Evolutionary conservation across 257 asterid genomes (phyloP).

Genomic region (Solanum bulbocastanum): DNA sequence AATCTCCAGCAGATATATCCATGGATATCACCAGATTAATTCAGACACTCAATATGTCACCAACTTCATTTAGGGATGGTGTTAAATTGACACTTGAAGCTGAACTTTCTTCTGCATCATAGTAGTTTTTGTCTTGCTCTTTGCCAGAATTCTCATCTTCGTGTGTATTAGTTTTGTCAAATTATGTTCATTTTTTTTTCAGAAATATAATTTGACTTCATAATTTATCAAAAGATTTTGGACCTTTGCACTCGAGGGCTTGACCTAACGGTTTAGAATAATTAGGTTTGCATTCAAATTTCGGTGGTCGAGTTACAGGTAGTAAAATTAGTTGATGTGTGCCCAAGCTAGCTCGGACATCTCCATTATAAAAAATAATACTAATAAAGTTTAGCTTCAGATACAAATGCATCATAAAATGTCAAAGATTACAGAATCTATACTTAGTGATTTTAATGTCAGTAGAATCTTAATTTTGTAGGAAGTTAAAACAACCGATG

Average conservation of each 20-base stretch:
- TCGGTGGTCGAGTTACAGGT: background rate
- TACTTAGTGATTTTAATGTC: background rate
- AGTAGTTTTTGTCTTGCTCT: background rate
- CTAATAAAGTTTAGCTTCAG: background rate
- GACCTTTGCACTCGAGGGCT: background rate
- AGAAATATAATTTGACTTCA: background rate
- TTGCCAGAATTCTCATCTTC: background rate
- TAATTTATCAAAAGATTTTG: background rate
- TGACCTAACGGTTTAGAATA: background rate
- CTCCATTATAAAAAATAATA: background rate
- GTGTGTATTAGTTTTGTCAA: background rate
- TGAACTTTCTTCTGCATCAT: constrained; percentile 10
- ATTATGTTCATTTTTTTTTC: background rate
- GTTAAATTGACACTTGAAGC: constrained; percentile 57
- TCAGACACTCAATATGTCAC: constrained; percentile 47
- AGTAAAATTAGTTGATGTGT: background rate
- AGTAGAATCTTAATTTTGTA: background rate
- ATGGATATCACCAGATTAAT: constrained; percentile 68
- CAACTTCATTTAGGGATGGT: constrained; percentile 51
- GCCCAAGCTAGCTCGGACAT: background rate
- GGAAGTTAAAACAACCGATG: background rate
- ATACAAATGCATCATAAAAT: background rate
- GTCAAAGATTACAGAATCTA: background rate
- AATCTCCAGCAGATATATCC: constrained; percentile 84
- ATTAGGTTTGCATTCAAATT: background rate